Evolutionary conservation across 2,329 filamentous ascomycete genomes (phyloP).

Genomic region (Orbilia oligospora): DNA sequence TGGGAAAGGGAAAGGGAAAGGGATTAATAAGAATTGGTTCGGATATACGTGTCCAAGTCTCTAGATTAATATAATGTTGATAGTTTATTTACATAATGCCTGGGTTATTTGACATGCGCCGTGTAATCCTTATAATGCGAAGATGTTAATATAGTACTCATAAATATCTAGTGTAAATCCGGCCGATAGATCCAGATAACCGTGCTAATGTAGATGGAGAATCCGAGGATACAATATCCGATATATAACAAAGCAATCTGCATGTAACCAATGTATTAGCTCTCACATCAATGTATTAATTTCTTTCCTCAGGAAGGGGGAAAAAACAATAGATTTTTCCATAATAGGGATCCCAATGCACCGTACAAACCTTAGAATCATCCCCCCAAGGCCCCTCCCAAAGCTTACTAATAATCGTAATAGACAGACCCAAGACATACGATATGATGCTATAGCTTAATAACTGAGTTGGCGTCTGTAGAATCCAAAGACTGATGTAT

Average conservation of each 20-base stretch:
- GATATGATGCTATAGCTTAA: constrained; percentile 22
- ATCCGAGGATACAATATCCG: constrained; percentile 1
- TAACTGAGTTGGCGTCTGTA: constrained; percentile 11
- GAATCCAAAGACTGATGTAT: constrained; percentile 14
- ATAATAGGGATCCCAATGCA: too few species aligned
- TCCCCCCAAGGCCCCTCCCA: constrained; percentile 1
- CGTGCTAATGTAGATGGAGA: background rate
- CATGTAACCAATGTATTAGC: background rate
- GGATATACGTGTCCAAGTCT: background rate
- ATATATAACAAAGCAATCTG: constrained; percentile 9
- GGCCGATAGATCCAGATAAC: constrained; percentile 8
- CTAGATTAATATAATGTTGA: background rate
- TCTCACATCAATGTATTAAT: too few species aligned
- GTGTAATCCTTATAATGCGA: background rate
- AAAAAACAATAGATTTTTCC: too few species aligned
- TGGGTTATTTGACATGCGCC: background rate
- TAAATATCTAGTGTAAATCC: background rate
- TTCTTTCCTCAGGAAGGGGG: too few species aligned
- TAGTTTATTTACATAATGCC: background rate
- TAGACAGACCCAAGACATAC: constrained; percentile 2
- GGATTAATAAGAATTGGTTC: background rate
- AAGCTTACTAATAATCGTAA: constrained; percentile 14
- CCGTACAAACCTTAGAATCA: constrained; percentile 15
- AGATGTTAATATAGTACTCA: background rate
- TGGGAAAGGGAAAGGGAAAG: background rate